Base-by-base conservation (phyloP, 495 filamentous ascomycete genomes). In the Aspergillus sclerotiicarbonarius region DNA sequence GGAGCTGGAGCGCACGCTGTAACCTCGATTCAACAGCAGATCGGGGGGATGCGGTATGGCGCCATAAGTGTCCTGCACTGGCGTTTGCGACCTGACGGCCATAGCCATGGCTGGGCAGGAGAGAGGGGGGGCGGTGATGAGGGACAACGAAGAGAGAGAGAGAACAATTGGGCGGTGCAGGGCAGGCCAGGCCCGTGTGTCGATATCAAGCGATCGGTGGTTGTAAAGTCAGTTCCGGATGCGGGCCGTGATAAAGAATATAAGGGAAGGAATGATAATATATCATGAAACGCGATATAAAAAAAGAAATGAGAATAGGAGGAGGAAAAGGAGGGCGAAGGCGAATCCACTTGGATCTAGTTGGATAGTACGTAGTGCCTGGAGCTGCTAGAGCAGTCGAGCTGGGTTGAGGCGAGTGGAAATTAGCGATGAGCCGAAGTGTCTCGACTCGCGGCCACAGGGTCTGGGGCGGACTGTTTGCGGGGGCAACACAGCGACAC, bases 41-140 rank as follows among this genome's bases (percentile, higher is more conserved):
- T 73, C 69, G 33, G 56, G 68, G 37, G 66, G 61, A 12, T 69
- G 62, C 54, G 74, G 63, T 41, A 70, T 57, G 44, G 67, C 54
- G 61, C 55, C 59, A 39, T 78, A 76, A 54, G 66, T 61, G 56
- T 78, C 77, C 61, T 78, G 75, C 59, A 71, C 62, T 51, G 71
- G 75, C 50, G 75, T 77, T 64, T 74, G 75, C 54, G 75, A 75
- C 65, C 72, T 72, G 51, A 69, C 65, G 63, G 72, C 67, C 68
- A 66, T 77, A 30, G 75, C 73, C 75, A 78, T 77, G 58, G 53
- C 63, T 59, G 54, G 31, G 50, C 45, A 15, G 58, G 51, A 48
- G 45, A 29, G 49, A 47, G 46, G 25, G 54, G 54, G 47, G 46
- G 50, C 49, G 51, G 43, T 30, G 47, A 16, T 32, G 47, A 32